Evolutionary conservation across 2,329 filamentous ascomycete species (phyloP).

Genomic region (Blastomyces percursus): DNA sequence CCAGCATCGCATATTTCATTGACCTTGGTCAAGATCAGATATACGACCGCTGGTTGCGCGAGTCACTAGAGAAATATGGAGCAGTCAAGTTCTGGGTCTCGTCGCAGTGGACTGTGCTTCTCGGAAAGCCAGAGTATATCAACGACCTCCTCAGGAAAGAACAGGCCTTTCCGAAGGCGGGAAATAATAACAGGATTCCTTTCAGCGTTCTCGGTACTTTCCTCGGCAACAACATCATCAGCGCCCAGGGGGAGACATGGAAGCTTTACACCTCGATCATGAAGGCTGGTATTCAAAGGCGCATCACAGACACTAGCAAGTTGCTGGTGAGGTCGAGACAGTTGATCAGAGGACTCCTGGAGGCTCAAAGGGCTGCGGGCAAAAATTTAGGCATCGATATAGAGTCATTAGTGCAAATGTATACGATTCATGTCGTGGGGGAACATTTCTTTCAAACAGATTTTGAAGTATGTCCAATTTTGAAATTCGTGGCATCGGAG

Average conservation of each 20-base stretch:
- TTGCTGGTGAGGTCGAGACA: slow-evolving; percentile 18
- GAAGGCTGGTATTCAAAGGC: slow-evolving; percentile 28
- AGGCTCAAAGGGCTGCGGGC: slow-evolving; percentile 12
- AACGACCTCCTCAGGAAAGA: slow-evolving; percentile 30
- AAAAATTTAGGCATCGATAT: slow-evolving; percentile 12
- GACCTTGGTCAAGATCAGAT: background rate
- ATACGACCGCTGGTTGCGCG: slow-evolving; percentile 4
- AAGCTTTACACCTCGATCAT: slow-evolving; percentile 27
- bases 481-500: background rate
- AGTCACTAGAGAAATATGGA: slow-evolving; percentile 21
- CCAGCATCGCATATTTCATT: background rate
- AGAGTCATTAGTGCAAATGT: slow-evolving; percentile 19
- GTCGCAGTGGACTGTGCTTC: slow-evolving; percentile 40
- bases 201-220: slow-evolving; percentile 29
- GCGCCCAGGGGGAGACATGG: slow-evolving; percentile 29
- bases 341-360: slow-evolving; percentile 19
- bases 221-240: slow-evolving; percentile 35
- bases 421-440: slow-evolving; percentile 21
- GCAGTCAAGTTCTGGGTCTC: slow-evolving; percentile 42
- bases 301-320: slow-evolving; percentile 17
- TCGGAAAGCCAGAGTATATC: slow-evolving; percentile 36
- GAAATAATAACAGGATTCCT: slow-evolving; percentile 35
- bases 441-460: slow-evolving; percentile 20
- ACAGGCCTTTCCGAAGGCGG: slow-evolving; percentile 27
- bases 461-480: slow-evolving; percentile 15